These are phyloP conservation scores for Metahyphopichia silvanorum DNA, from an alignment of 805 yeast species.

Conservation along the genomic window DNA sequence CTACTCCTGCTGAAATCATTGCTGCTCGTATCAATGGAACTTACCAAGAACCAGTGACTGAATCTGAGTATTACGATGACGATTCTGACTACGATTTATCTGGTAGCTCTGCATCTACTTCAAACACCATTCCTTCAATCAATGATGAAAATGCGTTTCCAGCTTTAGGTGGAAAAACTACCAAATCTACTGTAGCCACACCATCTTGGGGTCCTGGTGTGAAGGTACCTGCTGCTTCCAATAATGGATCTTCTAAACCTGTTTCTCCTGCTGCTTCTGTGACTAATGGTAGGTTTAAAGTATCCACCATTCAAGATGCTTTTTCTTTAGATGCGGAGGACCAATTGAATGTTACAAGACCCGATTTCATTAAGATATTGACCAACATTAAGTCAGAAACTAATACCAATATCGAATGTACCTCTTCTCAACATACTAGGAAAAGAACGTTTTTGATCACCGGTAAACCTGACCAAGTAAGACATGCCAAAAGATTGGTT, in stretches of 20 bases:
- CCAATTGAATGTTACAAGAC: slow-evolving; percentile 58
- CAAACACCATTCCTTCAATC: slow-evolving; percentile 35
- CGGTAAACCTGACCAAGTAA: slow-evolving; percentile 68
- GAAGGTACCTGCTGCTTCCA: slow-evolving; percentile 13
- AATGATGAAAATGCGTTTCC: slow-evolving; percentile 62
- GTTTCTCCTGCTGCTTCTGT: slow-evolving; percentile 11
- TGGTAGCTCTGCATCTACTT: slow-evolving; percentile 10
- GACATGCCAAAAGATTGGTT: slow-evolving; percentile 69
- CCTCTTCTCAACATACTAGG: slow-evolving; percentile 69
- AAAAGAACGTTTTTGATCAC: slow-evolving; percentile 80
- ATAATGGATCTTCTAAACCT: slow-evolving; percentile 15
- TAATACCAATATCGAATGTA: slow-evolving; percentile 74
- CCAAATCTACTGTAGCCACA: slow-evolving; percentile 25
- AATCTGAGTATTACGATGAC: slow-evolving; percentile 1
- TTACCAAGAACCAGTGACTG: slow-evolving; percentile 1
- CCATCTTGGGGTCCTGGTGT: slow-evolving; percentile 41
- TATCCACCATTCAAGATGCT: slow-evolving; percentile 70
- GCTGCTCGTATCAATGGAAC: slow-evolving; percentile 35
- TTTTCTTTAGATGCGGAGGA: slow-evolving; percentile 70
- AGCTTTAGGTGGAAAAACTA: slow-evolving; percentile 49
- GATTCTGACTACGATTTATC: slow-evolving; percentile 14
- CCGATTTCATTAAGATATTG: slow-evolving; percentile 68
- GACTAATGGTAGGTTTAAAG: slow-evolving; percentile 33
- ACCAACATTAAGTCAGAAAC: slow-evolving; percentile 57
- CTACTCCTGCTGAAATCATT: slow-evolving; percentile 47